Evolutionary conservation across 495 filamentous ascomycete species (phyloP).

Genomic region (Daldinia caldariorum): DNA sequence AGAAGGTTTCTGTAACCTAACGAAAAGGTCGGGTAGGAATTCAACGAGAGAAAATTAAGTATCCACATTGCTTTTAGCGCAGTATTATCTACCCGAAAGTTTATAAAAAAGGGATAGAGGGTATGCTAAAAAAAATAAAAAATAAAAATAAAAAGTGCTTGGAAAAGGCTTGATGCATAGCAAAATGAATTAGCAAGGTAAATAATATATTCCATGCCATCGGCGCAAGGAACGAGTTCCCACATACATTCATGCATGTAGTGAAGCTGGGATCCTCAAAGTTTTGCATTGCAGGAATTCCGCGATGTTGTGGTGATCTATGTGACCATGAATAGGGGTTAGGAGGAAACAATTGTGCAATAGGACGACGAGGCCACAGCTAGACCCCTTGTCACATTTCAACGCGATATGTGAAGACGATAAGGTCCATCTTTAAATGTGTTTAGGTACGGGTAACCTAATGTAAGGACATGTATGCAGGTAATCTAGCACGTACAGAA

Average conservation of each 20-base stretch:
- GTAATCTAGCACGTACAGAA: conserved; percentile 20
- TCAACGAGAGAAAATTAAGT: background rate
- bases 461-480: conserved; percentile 13
- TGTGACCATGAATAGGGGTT: conserved; percentile 28
- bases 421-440: conserved; percentile 16
- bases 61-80: background rate
- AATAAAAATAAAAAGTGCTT: conserved; percentile 2
- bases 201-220: conserved; percentile 13
- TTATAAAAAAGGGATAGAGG: no score
- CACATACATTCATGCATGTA: conserved; percentile 34
- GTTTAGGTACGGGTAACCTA: no score
- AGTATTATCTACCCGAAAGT: background rate
- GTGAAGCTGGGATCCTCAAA: conserved; percentile 27
- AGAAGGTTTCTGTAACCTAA: conserved; percentile 12
- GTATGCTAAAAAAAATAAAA: conserved; percentile 1
- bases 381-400: conserved; percentile 36
- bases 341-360: conserved; percentile 19
- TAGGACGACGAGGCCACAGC: conserved; percentile 24
- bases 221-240: conserved; percentile 27
- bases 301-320: background rate
- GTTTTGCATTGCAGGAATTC: conserved; percentile 34
- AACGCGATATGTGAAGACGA: conserved; percentile 18
- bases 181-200: conserved; percentile 30
- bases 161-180: conserved; percentile 21
- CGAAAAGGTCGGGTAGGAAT: conserved; percentile 3